Evolutionary conservation across 495 filamentous ascomycete species (phyloP).

Genomic region (Evernia prunastri): DNA sequence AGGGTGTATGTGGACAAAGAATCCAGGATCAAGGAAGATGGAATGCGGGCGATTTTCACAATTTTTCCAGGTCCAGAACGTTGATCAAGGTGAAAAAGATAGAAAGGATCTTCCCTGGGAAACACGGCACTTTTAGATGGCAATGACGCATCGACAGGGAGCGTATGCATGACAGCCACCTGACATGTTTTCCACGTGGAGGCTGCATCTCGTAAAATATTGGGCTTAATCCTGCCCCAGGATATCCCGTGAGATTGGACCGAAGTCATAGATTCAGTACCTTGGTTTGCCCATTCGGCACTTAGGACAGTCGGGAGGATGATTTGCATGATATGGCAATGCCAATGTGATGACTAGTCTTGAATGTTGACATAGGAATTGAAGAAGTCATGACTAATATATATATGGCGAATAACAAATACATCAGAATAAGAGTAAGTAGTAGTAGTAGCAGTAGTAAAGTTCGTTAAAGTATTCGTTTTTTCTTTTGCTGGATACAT

Average conservation of each 20-base stretch:
- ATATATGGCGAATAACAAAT: too few species aligned
- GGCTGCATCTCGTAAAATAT: not conserved
- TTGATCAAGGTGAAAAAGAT: not conserved
- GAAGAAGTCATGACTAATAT: too few species aligned
- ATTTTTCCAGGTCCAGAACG: not conserved
- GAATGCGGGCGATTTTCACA: not conserved
- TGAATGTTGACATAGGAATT: too few species aligned
- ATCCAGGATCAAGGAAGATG: not conserved
- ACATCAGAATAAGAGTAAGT: too few species aligned
- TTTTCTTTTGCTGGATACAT: too few species aligned
- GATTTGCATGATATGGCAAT: too few species aligned
- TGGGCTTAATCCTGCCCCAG: not conserved
- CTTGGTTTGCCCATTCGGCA: too few species aligned
- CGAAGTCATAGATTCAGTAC: not conserved
- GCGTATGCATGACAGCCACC: not conserved
- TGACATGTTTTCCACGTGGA: not conserved
- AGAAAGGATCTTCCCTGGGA: not conserved
- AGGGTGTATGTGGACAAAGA: not conserved
- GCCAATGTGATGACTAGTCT: too few species aligned
- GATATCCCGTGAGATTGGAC: not conserved
- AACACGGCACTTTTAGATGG: not conserved
- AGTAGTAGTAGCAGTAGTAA: too few species aligned
- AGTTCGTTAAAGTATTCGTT: too few species aligned
- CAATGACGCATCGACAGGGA: not conserved
- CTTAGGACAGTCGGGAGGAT: too few species aligned